phyloP scores from a whole-genome alignment of 768 basidiomycete genomes.

The Cystobasidium tubakii region DNA sequence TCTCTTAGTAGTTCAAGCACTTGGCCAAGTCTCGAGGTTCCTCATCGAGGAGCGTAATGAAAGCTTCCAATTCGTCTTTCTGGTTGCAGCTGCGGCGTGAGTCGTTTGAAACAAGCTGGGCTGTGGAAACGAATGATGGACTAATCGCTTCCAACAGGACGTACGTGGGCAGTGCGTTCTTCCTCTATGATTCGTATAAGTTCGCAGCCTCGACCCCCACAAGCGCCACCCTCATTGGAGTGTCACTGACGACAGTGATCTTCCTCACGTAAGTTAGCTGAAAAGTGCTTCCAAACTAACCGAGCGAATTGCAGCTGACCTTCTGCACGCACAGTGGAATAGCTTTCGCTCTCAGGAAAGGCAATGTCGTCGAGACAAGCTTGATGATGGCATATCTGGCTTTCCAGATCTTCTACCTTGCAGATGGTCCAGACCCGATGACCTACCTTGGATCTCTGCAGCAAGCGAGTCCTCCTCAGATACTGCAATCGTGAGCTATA shows the following conservation, averaged over 20 bases:
- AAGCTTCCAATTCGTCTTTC: slow-evolving; percentile 38
- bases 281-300: not conserved
- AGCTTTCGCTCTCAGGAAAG: slow-evolving; percentile 42
- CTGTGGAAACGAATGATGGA: too few species aligned
- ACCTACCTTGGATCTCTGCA: slow-evolving; percentile 37
- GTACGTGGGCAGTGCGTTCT: slow-evolving; percentile 42
- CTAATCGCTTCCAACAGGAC: not conserved
- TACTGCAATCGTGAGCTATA: slow-evolving; percentile 9
- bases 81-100: slow-evolving; percentile 34
- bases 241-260: slow-evolving; percentile 44
- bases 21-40: slow-evolving; percentile 35
- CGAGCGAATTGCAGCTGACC: slow-evolving; percentile 2
- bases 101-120: not conserved
- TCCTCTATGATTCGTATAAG: slow-evolving; percentile 40
- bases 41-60: slow-evolving; percentile 40
- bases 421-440: slow-evolving; percentile 36
- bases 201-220: slow-evolving; percentile 41
- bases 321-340: slow-evolving; percentile 38
- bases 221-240: slow-evolving; percentile 45
- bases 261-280: slow-evolving; percentile 39
- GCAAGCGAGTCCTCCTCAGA: slow-evolving; percentile 37
- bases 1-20: slow-evolving; percentile 35
- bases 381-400: slow-evolving; percentile 45
- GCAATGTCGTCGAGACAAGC: slow-evolving; percentile 45
- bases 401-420: slow-evolving; percentile 46